Evolutionary conservation across 2,329 filamentous ascomycete species (phyloP), one percentile per base, ranked within the genome.

Genomic region (Chrysoporthe cubensis): DNA sequence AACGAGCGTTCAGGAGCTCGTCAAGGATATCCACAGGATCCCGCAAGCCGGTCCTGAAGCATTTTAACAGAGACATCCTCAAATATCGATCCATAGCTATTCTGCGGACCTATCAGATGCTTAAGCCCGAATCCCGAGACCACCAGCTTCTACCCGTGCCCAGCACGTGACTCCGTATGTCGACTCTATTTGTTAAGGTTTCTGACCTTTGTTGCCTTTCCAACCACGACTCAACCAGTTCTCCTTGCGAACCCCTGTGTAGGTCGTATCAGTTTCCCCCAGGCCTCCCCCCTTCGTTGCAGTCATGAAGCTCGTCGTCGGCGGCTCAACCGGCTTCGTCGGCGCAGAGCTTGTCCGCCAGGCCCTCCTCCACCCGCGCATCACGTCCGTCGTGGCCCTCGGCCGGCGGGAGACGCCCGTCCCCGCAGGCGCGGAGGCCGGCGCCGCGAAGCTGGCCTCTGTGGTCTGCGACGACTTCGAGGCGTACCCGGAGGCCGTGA

Each of bases 331-430:
- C 0, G 81, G 82, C 63, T 81, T 78, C 50, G 75, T 84, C 3
- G 82, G 74, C 40, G 76, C 72, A 44, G 82, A 84, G 65, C 67
- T 84, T 34, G 70, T 84, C 54, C 80, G 80, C 9, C 81, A 83
- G 64, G 78, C 79, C 37, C 73, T 84, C 8, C 72, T 69, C 6
- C 72, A 73, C 46, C 75, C 76, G 0, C 69, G 74, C 7, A 75
- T 84, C 65, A 80, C 78, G 0, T 77, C 78, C 14, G 72, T 85
- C 34, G 72, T 84, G 9, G 81, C 79, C 2, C 71, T 84, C 14
- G 77, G 76, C 5, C 81, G 83, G 3, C 77, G 77, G 26, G 72
- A 77, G 9, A 75, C 80, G 3, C 32, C 73, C 0, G 61, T 74
- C 0, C 76, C 80, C 0, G 9, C 56, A 26, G 63, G 54, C 14